phyloP scores from a whole-genome alignment of 208 protist genomes.

The Balamuthia mandrillaris region DNA sequence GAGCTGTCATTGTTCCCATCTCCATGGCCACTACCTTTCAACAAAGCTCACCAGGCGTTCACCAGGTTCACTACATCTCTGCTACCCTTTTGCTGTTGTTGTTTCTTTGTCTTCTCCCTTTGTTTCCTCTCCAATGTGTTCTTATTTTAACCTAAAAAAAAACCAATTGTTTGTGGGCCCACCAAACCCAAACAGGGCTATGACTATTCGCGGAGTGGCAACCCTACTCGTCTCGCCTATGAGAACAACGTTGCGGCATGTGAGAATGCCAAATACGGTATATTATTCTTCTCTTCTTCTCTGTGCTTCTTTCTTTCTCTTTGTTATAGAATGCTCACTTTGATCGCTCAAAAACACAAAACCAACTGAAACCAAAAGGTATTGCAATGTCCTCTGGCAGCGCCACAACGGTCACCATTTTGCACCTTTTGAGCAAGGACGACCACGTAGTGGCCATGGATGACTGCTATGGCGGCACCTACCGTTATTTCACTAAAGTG shows the following conservation, averaged over 20 bases:
- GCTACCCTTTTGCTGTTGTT: background rate
- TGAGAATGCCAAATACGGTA: constrained; percentile 83
- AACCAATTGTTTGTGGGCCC: no score
- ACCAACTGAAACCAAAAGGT: background rate
- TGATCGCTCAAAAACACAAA: background rate
- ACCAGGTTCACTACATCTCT: background rate
- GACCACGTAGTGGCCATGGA: constrained; percentile 75
- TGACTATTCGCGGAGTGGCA: constrained; percentile 88
- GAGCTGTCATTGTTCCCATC: constrained; percentile 59
- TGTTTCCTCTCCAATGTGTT: background rate
- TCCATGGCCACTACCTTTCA: constrained; percentile 65
- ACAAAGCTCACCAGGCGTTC: constrained; percentile 41
- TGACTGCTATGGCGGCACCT: constrained; percentile 90
- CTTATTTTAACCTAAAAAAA: background rate
- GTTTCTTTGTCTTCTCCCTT: background rate
- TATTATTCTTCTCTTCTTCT: background rate
- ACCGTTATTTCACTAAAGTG: constrained; percentile 83
- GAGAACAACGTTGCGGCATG: constrained; percentile 83
- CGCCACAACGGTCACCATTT: constrained; percentile 83
- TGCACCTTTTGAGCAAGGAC: constrained; percentile 79
- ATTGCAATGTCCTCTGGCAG: constrained; percentile 82
- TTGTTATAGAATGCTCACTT: background rate
- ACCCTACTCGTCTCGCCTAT: constrained; percentile 86
- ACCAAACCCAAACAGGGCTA: no score
- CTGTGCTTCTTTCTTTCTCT: background rate